phyloP scores from a whole-genome alignment of 2,329 filamentous ascomycete species.

The Alternaria ventricosa region DNA sequence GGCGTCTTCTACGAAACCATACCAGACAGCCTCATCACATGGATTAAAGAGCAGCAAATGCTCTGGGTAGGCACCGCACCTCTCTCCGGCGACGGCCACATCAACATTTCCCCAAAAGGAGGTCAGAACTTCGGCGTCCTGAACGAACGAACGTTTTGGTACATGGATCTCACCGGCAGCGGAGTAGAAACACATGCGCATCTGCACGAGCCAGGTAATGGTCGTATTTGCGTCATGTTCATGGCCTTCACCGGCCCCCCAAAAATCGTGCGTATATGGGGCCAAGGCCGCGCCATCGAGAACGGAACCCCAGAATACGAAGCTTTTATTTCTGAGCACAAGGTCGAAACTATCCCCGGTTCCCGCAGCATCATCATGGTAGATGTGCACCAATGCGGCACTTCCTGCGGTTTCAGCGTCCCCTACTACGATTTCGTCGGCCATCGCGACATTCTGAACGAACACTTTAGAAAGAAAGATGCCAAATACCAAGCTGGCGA shows the following conservation, averaged over 20 bases:
- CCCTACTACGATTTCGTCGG: constrained; percentile 54
- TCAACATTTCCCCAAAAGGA: constrained; percentile 57
- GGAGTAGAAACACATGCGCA: constrained; percentile 55
- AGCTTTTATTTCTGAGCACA: constrained; percentile 42
- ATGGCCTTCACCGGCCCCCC: constrained; percentile 53
- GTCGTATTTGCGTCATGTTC: constrained; percentile 52
- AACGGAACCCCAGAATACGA: constrained; percentile 46
- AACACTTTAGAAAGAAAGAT: constrained; percentile 51
- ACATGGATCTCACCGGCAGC: constrained; percentile 52
- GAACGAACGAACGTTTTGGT: constrained; percentile 48
- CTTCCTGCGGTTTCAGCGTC: constrained; percentile 53
- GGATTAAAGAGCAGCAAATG: constrained; percentile 55
- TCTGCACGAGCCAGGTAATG: constrained; percentile 51
- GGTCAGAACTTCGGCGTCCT: constrained; percentile 49
- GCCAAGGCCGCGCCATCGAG: constrained; percentile 47
- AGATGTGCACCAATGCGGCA: constrained; percentile 53
- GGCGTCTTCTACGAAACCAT: constrained; percentile 55
- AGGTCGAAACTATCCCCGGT: constrained; percentile 47
- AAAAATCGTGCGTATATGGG: constrained; percentile 54
- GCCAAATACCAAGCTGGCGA: constrained; percentile 45
- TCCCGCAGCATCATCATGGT: constrained; percentile 50
- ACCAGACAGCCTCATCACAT: constrained; percentile 46
- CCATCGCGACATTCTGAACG: constrained; percentile 49
- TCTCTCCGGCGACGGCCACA: constrained; percentile 49
- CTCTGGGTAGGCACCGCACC: constrained; percentile 54